Evolutionary conservation across 352 stramenopile genomes (phyloP).

Genomic region (Globisporangium emineosum): DNA sequence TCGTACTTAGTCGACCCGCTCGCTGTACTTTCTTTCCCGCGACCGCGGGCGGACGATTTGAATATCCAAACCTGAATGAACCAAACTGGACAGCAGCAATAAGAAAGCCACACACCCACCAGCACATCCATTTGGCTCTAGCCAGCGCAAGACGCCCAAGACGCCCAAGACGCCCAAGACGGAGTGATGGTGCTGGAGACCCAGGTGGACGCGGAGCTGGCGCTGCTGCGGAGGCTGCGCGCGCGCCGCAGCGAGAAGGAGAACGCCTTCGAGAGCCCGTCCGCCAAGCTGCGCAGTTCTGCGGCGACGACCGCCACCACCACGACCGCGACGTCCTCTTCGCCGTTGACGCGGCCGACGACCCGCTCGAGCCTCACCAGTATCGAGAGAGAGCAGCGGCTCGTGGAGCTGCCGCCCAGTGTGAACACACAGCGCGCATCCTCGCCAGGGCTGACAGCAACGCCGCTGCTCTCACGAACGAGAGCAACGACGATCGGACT

Average conservation of each 20-base stretch:
- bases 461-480: conserved; percentile 8
- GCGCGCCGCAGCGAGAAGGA: conserved; percentile 21
- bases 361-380: conserved; percentile 6
- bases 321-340: not conserved
- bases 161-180: not conserved
- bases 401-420: conserved; percentile 8
- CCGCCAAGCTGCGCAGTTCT: conserved; percentile 13
- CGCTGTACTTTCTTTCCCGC: conserved; percentile 12
- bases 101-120: not conserved
- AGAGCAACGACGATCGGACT: conserved; percentile 7
- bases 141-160: not conserved
- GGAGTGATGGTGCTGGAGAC: conserved; percentile 14
- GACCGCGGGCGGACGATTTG: conserved; percentile 5
- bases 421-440: conserved; percentile 15
- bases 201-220: conserved; percentile 14
- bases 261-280: conserved; percentile 18
- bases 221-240: conserved; percentile 18
- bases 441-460: not conserved
- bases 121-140: not conserved
- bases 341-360: not conserved
- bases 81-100: not conserved
- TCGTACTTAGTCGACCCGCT: conserved; percentile 1
- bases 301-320: conserved; percentile 9
- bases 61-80: conserved; percentile 18
- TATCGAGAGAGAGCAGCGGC: not conserved